Base-by-base conservation (phyloP, 2,329 filamentous ascomycete species). In the Fusarium equiseti region DNA sequence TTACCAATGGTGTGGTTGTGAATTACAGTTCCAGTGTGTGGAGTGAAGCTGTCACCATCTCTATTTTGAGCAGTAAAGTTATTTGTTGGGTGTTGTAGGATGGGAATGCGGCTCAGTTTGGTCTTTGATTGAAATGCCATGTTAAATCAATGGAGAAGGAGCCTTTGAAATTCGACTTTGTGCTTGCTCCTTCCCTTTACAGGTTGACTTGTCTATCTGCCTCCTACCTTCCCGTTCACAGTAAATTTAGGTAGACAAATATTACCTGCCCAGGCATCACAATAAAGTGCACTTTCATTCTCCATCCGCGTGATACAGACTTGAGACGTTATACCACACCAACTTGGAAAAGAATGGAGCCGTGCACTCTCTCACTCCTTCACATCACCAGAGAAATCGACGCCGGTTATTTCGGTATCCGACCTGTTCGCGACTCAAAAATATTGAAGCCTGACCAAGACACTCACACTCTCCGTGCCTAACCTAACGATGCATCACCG, bases 401-500 rank as follows among this genome's bases (percentile, higher is more conserved):
- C 53, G 53, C 52, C 43, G 40, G 43, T 53, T 52, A 48, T 58
- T 40, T 58, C 38, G 29, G 52, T 59, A 54, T 60, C 54, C 64
- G 54, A 55, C 54, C 54, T 56, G 51, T 57, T 55, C 61, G 32
- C 32, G 52, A 53, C 54, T 59, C 56, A 42, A 26, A 51, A 58
- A 52, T 54, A 60, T 75, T 73, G 67, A 64, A 74, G 73, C 73
- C 73, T 73, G 72, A 75, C 70, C 61, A 64, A 40, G 54, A 27
- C 54, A 63, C 35, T 49, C 50, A 54, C 22, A 70, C 65, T 57
- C 73, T 74, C 62, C 46, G 32, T 66, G 74, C 72, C 74, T 73
- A 74, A 76, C 66, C 74, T 73, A 74, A 76, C 68, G 71, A 76
- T 73, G 73, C 73, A 76, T 76, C 73, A 70, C 71, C 68, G 72